A percentile compares a stretch with the other conserved stretches of the same genome.
These are phyloP conservation scores for Macrolepiota fuliginosa DNA, from an alignment of 768 basidiomycete genomes.

Conservation along the genomic window DNA sequence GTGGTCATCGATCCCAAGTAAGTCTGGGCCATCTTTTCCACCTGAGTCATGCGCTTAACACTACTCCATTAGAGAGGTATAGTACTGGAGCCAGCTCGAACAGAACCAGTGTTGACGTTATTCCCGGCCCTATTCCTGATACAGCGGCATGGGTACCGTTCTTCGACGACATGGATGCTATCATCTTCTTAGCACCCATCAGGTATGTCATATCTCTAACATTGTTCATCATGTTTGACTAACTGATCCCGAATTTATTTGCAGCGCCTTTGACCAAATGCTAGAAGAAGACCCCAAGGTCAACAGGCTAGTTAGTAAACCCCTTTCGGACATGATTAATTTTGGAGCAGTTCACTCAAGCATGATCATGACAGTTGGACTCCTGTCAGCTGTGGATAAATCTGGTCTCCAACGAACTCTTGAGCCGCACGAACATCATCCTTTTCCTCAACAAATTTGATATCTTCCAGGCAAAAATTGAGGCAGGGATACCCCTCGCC, in stretches of 20 bases:
- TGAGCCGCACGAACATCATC: conserved; percentile 70
- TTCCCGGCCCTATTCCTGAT: conserved; percentile 3
- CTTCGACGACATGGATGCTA: conserved; percentile 71
- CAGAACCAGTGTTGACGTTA: neutral
- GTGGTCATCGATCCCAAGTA: conserved; percentile 67
- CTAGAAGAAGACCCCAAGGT: conserved; percentile 62
- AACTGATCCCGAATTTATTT: neutral
- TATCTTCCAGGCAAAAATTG: conserved; percentile 64
- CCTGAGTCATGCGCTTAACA: neutral
- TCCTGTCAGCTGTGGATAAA: conserved; percentile 74
- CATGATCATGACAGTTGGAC: conserved; percentile 52
- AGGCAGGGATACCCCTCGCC: conserved; percentile 57
- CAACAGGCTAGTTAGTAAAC: conserved; percentile 52
- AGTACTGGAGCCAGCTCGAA: neutral
- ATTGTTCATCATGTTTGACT: neutral
- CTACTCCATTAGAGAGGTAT: conserved; percentile 28
- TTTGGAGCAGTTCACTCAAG: neutral
- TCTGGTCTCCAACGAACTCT: conserved; percentile 68
- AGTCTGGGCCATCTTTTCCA: conserved; percentile 20
- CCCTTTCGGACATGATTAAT: neutral
- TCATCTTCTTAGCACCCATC: conserved; percentile 71
- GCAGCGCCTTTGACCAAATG: conserved; percentile 64
- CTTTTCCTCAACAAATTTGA: conserved; percentile 85
- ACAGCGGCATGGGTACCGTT: conserved; percentile 57
- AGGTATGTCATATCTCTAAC: conserved; percentile 29